A percentile compares a stretch with the other conserved stretches of the same genome.
Conservation (phyloP, 306 rosid species). For the Castanospermum australe region DNA sequence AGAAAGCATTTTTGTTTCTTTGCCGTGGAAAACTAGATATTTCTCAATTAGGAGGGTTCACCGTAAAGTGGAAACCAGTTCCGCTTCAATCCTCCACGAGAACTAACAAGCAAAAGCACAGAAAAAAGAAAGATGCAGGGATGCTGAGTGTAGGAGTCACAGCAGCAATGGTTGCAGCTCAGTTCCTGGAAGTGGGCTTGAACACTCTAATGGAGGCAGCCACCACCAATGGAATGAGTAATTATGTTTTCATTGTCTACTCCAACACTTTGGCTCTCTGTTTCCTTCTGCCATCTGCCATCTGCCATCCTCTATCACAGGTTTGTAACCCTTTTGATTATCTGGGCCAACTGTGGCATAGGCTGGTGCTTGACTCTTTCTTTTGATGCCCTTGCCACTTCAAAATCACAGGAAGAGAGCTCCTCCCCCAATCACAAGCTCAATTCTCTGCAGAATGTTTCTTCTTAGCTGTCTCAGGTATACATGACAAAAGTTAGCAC, state of each 20-base stretch:
- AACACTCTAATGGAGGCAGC: slow-evolving; percentile 43
- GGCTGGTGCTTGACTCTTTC: background rate
- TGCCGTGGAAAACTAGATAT: no score
- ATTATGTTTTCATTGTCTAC: slow-evolving; percentile 33
- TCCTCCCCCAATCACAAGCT: slow-evolving; percentile 25
- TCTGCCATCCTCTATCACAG: slow-evolving; percentile 40
- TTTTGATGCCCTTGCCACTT: background rate
- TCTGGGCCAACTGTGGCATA: background rate
- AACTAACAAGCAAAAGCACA: background rate
- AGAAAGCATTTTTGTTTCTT: no score
- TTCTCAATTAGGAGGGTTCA: background rate
- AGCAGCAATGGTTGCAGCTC: slow-evolving; percentile 35
- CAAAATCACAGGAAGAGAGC: slow-evolving; percentile 28
- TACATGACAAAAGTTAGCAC: background rate
- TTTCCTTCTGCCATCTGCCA: slow-evolving; percentile 31
- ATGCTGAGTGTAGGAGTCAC: slow-evolving; percentile 31
- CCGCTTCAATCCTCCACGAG: no score
- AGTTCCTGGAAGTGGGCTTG: slow-evolving; percentile 30
- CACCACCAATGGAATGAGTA: slow-evolving; percentile 34
- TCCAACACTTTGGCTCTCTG: slow-evolving; percentile 39
- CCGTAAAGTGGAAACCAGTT: background rate
- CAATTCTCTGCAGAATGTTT: slow-evolving; percentile 27
- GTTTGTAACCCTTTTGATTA: background rate
- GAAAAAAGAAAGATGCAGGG: background rate
- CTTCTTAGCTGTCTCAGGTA: slow-evolving; percentile 36